Evolutionary conservation across 1,284 basidiomycete species (phyloP).

Genomic region (Ustilago lituana): DNA sequence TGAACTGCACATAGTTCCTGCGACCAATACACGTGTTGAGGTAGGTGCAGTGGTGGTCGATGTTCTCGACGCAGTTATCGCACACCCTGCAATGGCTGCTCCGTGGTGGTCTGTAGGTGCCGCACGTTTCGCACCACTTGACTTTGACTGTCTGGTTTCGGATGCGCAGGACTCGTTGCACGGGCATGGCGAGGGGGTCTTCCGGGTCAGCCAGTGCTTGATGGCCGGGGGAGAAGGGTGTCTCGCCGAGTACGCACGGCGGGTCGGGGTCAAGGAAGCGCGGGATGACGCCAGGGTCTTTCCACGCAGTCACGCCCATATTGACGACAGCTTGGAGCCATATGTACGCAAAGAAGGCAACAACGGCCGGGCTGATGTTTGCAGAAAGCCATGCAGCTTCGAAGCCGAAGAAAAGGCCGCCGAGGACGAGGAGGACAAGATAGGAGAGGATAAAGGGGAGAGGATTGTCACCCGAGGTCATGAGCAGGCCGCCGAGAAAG

Average conservation of each 20-base stretch:
- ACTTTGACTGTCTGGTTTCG: slow-evolving; percentile 36
- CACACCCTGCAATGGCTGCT: slow-evolving; percentile 65
- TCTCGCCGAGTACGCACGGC: slow-evolving; percentile 50
- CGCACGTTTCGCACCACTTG: slow-evolving; percentile 67
- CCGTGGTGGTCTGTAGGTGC: slow-evolving; percentile 63
- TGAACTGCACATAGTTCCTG: slow-evolving; percentile 65
- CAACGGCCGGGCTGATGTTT: slow-evolving; percentile 51
- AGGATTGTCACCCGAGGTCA: slow-evolving; percentile 59
- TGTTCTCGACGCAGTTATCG: slow-evolving; percentile 66
- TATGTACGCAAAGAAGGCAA: slow-evolving; percentile 56
- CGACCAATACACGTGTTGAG: slow-evolving; percentile 66
- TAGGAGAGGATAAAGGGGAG: slow-evolving; percentile 52
- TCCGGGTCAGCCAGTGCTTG: slow-evolving; percentile 36
- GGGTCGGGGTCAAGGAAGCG: slow-evolving; percentile 62
- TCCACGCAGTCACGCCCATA: slow-evolving; percentile 61
- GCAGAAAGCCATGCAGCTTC: slow-evolving; percentile 54
- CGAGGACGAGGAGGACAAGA: slow-evolving; percentile 46
- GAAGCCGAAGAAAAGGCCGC: slow-evolving; percentile 59
- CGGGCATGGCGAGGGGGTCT: slow-evolving; percentile 38
- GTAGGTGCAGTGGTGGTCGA: slow-evolving; percentile 68
- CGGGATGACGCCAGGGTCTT: slow-evolving; percentile 65
- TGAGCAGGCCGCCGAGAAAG: slow-evolving; percentile 51
- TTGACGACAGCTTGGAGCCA: slow-evolving; percentile 49
- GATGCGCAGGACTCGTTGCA: slow-evolving; percentile 43
- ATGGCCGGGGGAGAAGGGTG: slow-evolving; percentile 10